Evolutionary conservation across 1,284 basidiomycete genomes (phyloP).

Genomic region (Sporisorium graminicola): DNA sequence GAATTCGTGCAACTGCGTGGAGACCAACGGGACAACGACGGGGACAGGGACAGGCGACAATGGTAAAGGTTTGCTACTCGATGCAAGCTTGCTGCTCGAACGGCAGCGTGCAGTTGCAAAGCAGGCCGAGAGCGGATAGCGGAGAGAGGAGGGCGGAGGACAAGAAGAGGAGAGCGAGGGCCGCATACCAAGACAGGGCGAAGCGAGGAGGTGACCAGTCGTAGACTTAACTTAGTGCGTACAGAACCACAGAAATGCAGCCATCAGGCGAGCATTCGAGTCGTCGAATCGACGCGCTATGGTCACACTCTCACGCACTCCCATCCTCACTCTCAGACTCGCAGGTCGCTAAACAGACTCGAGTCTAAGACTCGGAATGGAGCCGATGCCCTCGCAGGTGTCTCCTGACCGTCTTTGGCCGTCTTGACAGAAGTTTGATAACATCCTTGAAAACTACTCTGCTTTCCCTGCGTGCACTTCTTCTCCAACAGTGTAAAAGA

Average conservation of each 20-base stretch:
- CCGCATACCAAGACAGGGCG: background rate
- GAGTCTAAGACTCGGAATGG: background rate
- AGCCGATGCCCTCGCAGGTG: too few species aligned
- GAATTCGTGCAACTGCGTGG: too few species aligned
- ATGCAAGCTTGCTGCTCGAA: background rate
- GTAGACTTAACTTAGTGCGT: conserved; percentile 3
- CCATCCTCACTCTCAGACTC: background rate
- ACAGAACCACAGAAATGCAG: background rate
- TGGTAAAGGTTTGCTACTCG: too few species aligned
- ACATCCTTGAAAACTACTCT: too few species aligned
- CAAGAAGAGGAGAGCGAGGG: too few species aligned
- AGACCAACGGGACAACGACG: background rate
- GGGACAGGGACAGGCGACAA: background rate
- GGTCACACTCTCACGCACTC: background rate
- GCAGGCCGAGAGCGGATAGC: too few species aligned
- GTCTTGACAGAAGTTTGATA: background rate
- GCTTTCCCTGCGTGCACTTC: too few species aligned
- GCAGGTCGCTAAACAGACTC: background rate
- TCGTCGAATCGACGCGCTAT: background rate
- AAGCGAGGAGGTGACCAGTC: conserved; percentile 2
- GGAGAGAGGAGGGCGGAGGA: too few species aligned
- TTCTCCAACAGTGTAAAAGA: background rate
- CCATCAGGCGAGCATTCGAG: conserved; percentile 12
- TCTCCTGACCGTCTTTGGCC: background rate
- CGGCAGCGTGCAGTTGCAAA: background rate